These are phyloP conservation scores for Aegilops bicornis DNA, from an alignment of 176 grass and related monocot species.

Conservation along the genomic window DNA sequence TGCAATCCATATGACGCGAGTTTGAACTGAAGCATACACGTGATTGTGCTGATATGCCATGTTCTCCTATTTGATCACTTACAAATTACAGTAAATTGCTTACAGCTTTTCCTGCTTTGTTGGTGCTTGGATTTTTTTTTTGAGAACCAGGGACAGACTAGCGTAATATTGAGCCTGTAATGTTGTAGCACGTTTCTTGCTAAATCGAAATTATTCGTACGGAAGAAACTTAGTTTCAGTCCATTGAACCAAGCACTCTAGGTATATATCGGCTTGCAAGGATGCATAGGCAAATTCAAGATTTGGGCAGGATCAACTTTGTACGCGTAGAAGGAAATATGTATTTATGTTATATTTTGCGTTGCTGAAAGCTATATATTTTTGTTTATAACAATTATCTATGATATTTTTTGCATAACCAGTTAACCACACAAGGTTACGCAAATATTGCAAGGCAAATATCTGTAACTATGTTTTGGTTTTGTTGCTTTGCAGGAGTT, in stretches of 20 bases:
- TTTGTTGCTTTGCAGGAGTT: constrained; percentile 51
- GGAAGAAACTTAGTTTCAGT: no score
- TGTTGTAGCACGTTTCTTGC: no score
- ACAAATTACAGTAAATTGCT: not conserved
- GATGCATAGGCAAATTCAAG: not conserved
- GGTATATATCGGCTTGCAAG: no score
- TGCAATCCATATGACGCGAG: not conserved
- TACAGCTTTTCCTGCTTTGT: not conserved
- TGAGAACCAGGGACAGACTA: no score
- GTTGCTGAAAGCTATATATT: not conserved
- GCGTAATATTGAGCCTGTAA: no score
- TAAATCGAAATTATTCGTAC: no score
- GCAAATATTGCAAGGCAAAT: not conserved
- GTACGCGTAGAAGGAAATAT: not conserved
- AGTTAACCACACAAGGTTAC: not conserved
- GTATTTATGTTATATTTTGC: not conserved
- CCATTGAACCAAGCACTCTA: no score
- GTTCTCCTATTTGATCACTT: not conserved
- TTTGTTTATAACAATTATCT: not conserved
- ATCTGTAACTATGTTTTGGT: not conserved
- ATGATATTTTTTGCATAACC: no score
- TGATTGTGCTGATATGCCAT: not conserved
- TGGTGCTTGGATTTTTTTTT: no score
- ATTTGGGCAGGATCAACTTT: not conserved
- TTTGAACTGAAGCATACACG: not conserved